These are phyloP conservation scores for Citrullus colocynthis DNA, from an alignment of 306 rosid genomes.

Conservation along the genomic window DNA sequence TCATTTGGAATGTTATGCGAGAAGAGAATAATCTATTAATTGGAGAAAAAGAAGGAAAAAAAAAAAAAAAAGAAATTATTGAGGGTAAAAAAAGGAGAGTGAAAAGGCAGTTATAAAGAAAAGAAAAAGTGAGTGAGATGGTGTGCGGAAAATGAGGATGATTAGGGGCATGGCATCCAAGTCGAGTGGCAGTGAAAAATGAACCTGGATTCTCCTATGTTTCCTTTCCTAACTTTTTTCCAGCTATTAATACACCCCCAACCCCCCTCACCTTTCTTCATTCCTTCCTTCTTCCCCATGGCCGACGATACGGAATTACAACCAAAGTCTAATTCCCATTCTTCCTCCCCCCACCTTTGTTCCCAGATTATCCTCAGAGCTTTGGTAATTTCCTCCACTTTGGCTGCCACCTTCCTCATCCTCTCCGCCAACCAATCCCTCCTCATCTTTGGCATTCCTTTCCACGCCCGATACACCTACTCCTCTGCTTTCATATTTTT, in stretches of 20 bases:
- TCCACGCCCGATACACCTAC: slow-evolving; percentile 31
- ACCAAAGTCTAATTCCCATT: no score
- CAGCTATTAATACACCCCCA: no score
- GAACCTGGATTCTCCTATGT: neutral
- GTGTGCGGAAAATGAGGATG: neutral
- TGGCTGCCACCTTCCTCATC: slow-evolving; percentile 26
- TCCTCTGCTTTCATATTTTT: slow-evolving; percentile 31
- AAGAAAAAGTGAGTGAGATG: neutral
- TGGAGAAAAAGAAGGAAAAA: no score
- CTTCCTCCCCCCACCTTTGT: neutral
- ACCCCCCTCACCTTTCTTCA: no score
- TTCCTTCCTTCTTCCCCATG: no score
- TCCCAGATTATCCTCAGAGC: slow-evolving; percentile 27
- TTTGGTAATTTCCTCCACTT: slow-evolving; percentile 12
- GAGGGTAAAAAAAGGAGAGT: no score
- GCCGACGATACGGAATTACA: no score
- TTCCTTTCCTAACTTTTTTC: no score
- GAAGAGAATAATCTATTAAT: no score
- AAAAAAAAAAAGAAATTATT: no score
- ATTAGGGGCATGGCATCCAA: neutral
- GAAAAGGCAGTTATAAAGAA: no score
- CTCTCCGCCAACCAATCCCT: slow-evolving; percentile 28
- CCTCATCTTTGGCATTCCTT: slow-evolving; percentile 17
- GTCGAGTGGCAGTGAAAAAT: neutral
- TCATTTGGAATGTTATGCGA: no score